Percentiles rank a stretch among this genome's conserved stretches.
Evolutionary conservation across 108 stramenopile genomes (phyloP).

Genomic region (Schizochytrium sp.): DNA sequence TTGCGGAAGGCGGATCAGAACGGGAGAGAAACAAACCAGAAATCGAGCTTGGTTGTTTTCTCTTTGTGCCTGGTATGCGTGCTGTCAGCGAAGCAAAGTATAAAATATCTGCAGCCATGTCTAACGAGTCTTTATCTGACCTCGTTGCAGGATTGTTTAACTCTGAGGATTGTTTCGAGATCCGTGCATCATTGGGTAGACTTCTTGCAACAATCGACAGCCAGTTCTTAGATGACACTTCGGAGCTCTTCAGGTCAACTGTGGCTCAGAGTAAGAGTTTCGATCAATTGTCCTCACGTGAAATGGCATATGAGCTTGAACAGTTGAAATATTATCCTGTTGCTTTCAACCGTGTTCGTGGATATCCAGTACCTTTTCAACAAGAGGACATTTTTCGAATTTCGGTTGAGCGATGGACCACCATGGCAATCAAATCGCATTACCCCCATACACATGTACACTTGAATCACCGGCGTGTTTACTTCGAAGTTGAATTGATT

Average conservation of each 20-base stretch:
- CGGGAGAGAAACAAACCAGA: background rate
- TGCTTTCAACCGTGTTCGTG: constrained; percentile 13
- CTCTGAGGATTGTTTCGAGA: background rate
- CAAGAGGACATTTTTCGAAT: constrained; percentile 1
- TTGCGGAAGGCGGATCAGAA: background rate
- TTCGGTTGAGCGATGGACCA: background rate
- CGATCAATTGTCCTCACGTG: background rate
- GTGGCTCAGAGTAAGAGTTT: background rate
- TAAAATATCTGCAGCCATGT: background rate
- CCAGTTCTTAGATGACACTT: background rate
- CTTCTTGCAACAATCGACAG: background rate
- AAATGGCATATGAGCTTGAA: background rate
- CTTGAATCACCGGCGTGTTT: background rate
- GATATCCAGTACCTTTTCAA: background rate
- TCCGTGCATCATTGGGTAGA: background rate
- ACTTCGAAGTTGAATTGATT: constrained; percentile 37
- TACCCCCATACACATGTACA: background rate
- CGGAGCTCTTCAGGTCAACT: background rate
- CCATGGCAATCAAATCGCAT: background rate
- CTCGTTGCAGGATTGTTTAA: background rate
- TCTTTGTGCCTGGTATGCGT: background rate
- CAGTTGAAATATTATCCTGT: background rate
- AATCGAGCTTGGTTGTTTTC: background rate
- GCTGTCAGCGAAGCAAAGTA: background rate
- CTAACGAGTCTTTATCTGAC: background rate